Percentiles rank a stretch among this genome's conserved stretches.
Evolutionary conservation across 2,329 filamentous ascomycete species (phyloP).

Genomic region (Fusarium sp.): DNA sequence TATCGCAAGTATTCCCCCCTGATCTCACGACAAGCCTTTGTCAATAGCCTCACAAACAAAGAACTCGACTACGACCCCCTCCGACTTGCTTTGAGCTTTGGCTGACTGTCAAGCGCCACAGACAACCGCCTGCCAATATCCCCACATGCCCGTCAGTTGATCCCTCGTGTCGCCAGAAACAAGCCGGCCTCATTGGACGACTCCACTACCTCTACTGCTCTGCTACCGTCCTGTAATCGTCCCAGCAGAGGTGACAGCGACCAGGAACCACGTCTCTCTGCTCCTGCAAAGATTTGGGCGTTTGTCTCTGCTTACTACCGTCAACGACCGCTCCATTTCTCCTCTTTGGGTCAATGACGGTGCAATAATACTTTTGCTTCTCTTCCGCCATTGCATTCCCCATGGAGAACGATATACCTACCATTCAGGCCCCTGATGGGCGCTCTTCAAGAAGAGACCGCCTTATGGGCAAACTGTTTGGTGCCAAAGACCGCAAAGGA

Average conservation of each 20-base stretch:
- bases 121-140: slow-evolving; percentile 46
- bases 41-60: slow-evolving; percentile 23
- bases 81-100: slow-evolving; percentile 28
- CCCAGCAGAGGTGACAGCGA: slow-evolving; percentile 34
- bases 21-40: slow-evolving; percentile 12
- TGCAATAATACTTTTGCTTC: slow-evolving; percentile 37
- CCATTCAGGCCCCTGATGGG: slow-evolving; percentile 55
- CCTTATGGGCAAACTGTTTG: slow-evolving; percentile 74
- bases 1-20: slow-evolving; percentile 31
- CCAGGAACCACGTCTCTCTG: slow-evolving; percentile 30
- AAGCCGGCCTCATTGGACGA: slow-evolving; percentile 49
- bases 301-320: slow-evolving; percentile 33
- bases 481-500: slow-evolving; percentile 59
- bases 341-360: slow-evolving; percentile 50
- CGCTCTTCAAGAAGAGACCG: slow-evolving; percentile 64
- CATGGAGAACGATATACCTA: slow-evolving; percentile 63
- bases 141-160: slow-evolving; percentile 49
- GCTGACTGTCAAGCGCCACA: slow-evolving; percentile 43
- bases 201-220: slow-evolving; percentile 46
- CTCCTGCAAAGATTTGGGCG: slow-evolving; percentile 28
- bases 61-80: slow-evolving; percentile 22
- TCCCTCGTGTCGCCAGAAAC: slow-evolving; percentile 48
- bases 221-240: slow-evolving; percentile 40
- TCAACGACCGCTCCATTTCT: slow-evolving; percentile 37
- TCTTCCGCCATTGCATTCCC: slow-evolving; percentile 38